phyloP scores from a whole-genome alignment of 257 asterid genomes.

The Salvia hispanica region DNA sequence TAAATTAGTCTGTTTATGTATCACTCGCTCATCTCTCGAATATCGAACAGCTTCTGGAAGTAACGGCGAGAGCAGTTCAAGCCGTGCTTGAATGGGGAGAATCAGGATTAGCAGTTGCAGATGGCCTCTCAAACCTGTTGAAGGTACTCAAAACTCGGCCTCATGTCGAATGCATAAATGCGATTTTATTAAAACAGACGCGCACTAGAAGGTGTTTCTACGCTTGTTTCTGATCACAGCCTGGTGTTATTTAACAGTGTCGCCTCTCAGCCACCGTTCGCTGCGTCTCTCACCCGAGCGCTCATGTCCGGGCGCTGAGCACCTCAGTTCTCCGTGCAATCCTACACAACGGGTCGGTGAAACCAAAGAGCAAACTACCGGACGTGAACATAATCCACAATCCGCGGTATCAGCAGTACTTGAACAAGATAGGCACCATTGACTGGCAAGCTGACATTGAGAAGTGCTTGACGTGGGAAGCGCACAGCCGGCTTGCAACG shows the following conservation, averaged over 20 bases:
- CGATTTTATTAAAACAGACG: not conserved
- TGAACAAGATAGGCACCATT: slow-evolving; percentile 48
- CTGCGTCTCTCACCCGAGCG: slow-evolving; percentile 91
- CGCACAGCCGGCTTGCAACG: slow-evolving; percentile 75
- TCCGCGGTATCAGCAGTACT: slow-evolving; percentile 60
- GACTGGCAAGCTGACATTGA: slow-evolving; percentile 79
- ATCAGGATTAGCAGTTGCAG: slow-evolving; percentile 85
- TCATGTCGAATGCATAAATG: not conserved
- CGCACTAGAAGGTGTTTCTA: slow-evolving; percentile 1
- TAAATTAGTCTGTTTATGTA: not conserved
- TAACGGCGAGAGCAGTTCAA: slow-evolving; percentile 90
- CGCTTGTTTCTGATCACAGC: slow-evolving; percentile 13
- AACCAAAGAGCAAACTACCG: slow-evolving; percentile 43
- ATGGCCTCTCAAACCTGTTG: slow-evolving; percentile 84
- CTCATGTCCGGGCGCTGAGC: slow-evolving; percentile 98
- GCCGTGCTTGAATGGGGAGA: slow-evolving; percentile 94
- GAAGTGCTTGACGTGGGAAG: slow-evolving; percentile 91
- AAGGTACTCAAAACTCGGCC: slow-evolving; percentile 54
- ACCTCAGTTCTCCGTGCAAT: slow-evolving; percentile 90
- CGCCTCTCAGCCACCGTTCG: slow-evolving; percentile 92
- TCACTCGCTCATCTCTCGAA: slow-evolving; percentile 24
- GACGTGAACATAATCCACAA: slow-evolving; percentile 42
- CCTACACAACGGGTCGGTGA: slow-evolving; percentile 53
- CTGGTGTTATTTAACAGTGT: slow-evolving; percentile 55
- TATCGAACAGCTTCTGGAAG: slow-evolving; percentile 77